Evolutionary conservation across 2,329 filamentous ascomycete genomes (phyloP).

Genomic region (Calonectria pseudoreteaudii): DNA sequence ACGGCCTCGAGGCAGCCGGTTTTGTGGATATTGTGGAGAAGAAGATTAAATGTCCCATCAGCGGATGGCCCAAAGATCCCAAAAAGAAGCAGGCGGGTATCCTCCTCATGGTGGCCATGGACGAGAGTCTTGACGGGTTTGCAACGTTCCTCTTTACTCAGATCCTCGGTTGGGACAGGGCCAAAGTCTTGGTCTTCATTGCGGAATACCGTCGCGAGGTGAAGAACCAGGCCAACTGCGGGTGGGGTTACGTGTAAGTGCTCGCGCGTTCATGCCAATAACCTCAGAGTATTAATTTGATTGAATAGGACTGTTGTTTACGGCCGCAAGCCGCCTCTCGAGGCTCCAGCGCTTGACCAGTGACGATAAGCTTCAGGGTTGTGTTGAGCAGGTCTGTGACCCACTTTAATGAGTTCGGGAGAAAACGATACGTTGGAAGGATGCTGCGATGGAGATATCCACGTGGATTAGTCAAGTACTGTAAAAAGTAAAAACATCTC

Average conservation of each 20-base stretch:
- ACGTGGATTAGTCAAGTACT: not conserved
- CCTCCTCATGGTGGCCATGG: conserved; percentile 45
- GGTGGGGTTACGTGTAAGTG: conserved; percentile 32
- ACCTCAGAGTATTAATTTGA: not conserved
- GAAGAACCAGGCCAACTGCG: conserved; percentile 22
- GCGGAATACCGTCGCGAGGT: conserved; percentile 36
- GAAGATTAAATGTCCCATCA: conserved; percentile 54
- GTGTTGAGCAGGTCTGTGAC: not conserved
- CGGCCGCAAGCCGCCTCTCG: conserved; percentile 28
- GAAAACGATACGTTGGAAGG: not conserved
- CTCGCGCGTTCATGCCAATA: not conserved
- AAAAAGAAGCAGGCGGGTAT: conserved; percentile 56
- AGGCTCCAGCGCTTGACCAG: not conserved
- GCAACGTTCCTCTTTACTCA: conserved; percentile 42
- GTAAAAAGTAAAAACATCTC: too few relatives aligned
- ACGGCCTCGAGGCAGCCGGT: conserved; percentile 43
- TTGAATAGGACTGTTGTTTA: conserved; percentile 32
- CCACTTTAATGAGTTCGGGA: not conserved
- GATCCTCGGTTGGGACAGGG: conserved; percentile 43
- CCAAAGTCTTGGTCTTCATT: conserved; percentile 41
- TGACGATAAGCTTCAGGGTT: not conserved
- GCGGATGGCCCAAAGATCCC: conserved; percentile 56
- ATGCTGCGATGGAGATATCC: not conserved
- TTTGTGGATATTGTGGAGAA: conserved; percentile 50
- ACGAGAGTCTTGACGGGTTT: conserved; percentile 47